These are phyloP conservation scores for Clonostachys sp. DNA, from an alignment of 2,329 filamentous ascomycete genomes.

Conservation along the genomic window DNA sequence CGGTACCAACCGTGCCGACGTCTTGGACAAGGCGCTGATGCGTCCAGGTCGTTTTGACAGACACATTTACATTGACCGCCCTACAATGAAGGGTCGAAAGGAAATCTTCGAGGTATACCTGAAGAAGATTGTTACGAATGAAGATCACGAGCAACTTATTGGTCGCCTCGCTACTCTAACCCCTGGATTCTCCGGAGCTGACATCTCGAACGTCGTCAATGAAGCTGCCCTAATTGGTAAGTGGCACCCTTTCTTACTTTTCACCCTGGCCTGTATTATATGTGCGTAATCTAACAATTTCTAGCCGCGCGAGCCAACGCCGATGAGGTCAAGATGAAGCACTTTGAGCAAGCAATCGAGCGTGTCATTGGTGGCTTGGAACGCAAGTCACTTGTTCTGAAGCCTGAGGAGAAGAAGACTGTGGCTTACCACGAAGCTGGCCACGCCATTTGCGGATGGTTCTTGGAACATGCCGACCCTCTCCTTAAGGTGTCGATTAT, in stretches of 20 bases:
- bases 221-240: conserved; percentile 93
- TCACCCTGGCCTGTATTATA: conserved; percentile 19
- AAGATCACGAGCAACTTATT: conserved; percentile 82
- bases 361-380: conserved; percentile 94
- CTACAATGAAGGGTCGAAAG: conserved; percentile 93
- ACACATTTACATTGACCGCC: conserved; percentile 91
- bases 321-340: conserved; percentile 75
- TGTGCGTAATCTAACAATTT: conserved; percentile 6
- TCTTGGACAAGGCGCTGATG: conserved; percentile 94
- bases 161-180: conserved; percentile 89
- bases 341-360: conserved; percentile 98
- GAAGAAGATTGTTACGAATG: conserved; percentile 88
- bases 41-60: conserved; percentile 94
- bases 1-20: conserved; percentile 91
- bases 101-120: conserved; percentile 96
- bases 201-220: conserved; percentile 98
- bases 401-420: conserved; percentile 88
- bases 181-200: conserved; percentile 93
- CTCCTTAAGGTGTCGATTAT: conserved; percentile 98
- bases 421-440: conserved; percentile 98
- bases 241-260: conserved; percentile 19
- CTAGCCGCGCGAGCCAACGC: conserved; percentile 80
- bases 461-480: conserved; percentile 92
- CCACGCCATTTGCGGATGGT: conserved; percentile 98
- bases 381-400: conserved; percentile 93